Evolutionary conservation across 208 protist species (phyloP), one percentile per base, ranked within the genome.

Genomic region (Wallacemonas collosoma): DNA sequence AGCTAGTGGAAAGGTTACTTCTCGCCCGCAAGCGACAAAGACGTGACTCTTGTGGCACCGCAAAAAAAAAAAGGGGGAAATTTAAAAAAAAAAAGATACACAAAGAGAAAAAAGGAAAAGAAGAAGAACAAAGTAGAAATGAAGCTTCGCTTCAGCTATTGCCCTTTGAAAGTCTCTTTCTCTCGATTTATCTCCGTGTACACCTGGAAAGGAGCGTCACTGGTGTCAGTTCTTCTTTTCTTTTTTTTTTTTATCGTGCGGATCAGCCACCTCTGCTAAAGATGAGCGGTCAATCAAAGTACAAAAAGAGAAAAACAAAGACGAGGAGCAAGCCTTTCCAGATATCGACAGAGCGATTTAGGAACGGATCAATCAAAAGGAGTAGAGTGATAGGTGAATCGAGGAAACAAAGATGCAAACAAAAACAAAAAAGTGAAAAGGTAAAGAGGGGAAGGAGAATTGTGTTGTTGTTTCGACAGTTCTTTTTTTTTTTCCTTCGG

Each of bases 41-140:
- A 50, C 1, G 45, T 50, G 6, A 12, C 45, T 14, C 45, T 6
- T 50, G 45, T 50, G 45, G 12, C 8, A 14, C 45, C 45, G 45
- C 45, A 0, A 50, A 50, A 50, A 12, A 50, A 50, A 50, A 50
- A 50, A 50, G 45, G n/a, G n/a, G n/a, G 41, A 60, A 72, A 50
- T 54, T n/a, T n/a, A 69, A 72, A 54, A 70, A 57, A 71, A 26
- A 56, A 35, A 26, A 26, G 26, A 26, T 26, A 26, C 26, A 26
- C 26, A 51, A 70, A 70, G 35, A 55, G 15, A 57, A 7, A 71
- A 71, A 17, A 26, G 64, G 39, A 39, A 35, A 48, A 44, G 50
- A 2, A 39, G 17, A 9, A 53, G 58, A 68, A 4, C 57, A 63
- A 53, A 67, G 36, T 17, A 47, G 47, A 77, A 67, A 54, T 12